A percentile compares a stretch with the other conserved stretches of the same genome.
These are phyloP conservation scores for Aspergillus versicolor DNA, from an alignment of 2,329 filamentous ascomycete species.

Conservation along the genomic window DNA sequence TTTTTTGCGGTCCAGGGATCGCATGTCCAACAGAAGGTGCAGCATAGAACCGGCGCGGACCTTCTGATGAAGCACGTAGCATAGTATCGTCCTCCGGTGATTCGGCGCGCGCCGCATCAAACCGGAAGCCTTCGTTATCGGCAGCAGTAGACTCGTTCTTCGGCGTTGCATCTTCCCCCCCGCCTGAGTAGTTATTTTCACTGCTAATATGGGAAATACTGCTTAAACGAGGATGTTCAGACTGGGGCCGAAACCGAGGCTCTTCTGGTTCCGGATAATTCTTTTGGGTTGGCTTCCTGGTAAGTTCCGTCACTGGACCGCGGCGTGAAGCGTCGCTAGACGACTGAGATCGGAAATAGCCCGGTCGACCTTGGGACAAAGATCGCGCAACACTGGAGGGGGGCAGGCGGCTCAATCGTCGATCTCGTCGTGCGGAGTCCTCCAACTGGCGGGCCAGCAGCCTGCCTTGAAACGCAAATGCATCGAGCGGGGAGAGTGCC, in stretches of 20 bases:
- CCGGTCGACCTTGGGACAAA: slow-evolving; percentile 72
- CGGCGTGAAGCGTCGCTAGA: slow-evolving; percentile 49
- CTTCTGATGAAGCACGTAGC: slow-evolving; percentile 15
- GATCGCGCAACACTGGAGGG: slow-evolving; percentile 81
- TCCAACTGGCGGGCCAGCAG: slow-evolving; percentile 84
- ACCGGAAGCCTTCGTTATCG: slow-evolving; percentile 17
- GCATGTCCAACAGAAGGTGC: slow-evolving; percentile 10
- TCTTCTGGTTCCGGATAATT: slow-evolving; percentile 41
- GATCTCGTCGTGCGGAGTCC: slow-evolving; percentile 70
- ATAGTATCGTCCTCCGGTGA: slow-evolving; percentile 32
- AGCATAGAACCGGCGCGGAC: slow-evolving; percentile 23
- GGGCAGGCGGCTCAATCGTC: slow-evolving; percentile 80
- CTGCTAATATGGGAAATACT: slow-evolving; percentile 47
- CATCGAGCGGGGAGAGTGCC: slow-evolving; percentile 89
- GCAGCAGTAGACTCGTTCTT: slow-evolving; percentile 23
- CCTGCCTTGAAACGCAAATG: slow-evolving; percentile 88
- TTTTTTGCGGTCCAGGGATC: slow-evolving; percentile 25
- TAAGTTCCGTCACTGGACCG: slow-evolving; percentile 17
- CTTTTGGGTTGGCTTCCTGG: slow-evolving; percentile 41
- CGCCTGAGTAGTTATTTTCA: slow-evolving; percentile 34
- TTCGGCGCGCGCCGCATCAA: slow-evolving; percentile 30
- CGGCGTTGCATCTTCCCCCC: slow-evolving; percentile 41
- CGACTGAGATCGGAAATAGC: slow-evolving; percentile 76
- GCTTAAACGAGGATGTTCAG: slow-evolving; percentile 74
- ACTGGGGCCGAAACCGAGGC: slow-evolving; percentile 60